Evolutionary conservation across 805 yeast species (phyloP), one percentile per base, ranked within the genome.

Genomic region (Yarrowia osloensis): DNA sequence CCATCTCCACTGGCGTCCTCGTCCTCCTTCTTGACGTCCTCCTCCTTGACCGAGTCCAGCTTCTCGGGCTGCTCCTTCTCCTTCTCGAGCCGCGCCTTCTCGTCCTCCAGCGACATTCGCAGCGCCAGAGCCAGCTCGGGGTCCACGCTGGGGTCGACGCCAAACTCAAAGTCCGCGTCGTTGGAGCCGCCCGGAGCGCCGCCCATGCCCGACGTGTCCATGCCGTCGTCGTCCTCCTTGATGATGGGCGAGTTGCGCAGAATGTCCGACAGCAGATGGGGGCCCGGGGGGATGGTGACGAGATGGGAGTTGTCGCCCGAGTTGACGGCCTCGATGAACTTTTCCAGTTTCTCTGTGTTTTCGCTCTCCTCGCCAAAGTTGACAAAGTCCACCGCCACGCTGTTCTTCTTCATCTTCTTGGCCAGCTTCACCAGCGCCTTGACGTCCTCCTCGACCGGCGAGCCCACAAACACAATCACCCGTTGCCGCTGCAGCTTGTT

Each of bases 61-160:
- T 95, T 98, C 74, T 95, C 82, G 21, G 69, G 50, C 44, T 63
- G 65, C 31, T 69, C 70, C 47, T 54, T 65, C 49, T 67, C 62
- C 75, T 93, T 84, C 71, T 90, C 97, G 75, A 91, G 97, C 80
- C 98, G 86, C 63, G 90, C 88, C 73, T 88, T 90, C 76, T 94
- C 98, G 75, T 95, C 99, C 75, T 95, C 98, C 74, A 95, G 82
- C 0, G 98, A 94, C 77, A 95, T 82, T 75, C 98, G 87, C 74
- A 95, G 84, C 0, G 98, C 99, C 82, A 95, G 82, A 0, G 98
- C 99, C 75, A 95, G 85, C 78, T 95, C 99, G 35, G 98, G 98
- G 74, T 95, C 99, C 86, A 91, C 89, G 71, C 87, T 87, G 35
- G 97, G 94, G 77, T 94, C 98, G 44, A 85, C 85, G 65, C 88